phyloP scores from a whole-genome alignment of 352 stramenopile species.

The Phytophthora aleatoria region DNA sequence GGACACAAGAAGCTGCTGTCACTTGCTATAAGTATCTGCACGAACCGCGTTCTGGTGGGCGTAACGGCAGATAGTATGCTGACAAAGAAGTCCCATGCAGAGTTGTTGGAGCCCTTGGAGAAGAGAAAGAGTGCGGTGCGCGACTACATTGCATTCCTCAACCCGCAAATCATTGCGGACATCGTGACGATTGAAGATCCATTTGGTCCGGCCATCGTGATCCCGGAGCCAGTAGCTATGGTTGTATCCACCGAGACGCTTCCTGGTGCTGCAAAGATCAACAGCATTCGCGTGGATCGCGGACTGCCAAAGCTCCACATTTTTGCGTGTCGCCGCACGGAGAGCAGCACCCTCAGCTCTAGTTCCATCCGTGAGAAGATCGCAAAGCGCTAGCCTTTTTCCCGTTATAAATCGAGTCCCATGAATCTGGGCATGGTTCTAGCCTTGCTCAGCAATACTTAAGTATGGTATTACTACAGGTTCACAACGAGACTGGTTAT shows the following conservation, averaged over 20 bases:
- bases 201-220: constrained; percentile 83
- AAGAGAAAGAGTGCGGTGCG: constrained; percentile 61
- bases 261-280: constrained; percentile 81
- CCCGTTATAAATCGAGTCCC: not conserved
- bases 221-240: constrained; percentile 70
- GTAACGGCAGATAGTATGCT: constrained; percentile 86
- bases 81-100: constrained; percentile 68
- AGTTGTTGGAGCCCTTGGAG: constrained; percentile 72
- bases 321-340: constrained; percentile 80
- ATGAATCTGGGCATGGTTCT: no score
- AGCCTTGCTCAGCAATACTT: not conserved
- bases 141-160: constrained; percentile 68
- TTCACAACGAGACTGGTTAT: constrained; percentile 8
- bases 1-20: constrained; percentile 92
- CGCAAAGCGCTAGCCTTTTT: constrained; percentile 23
- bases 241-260: constrained; percentile 89
- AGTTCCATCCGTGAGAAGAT: constrained; percentile 81
- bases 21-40: constrained; percentile 66
- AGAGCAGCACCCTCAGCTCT: constrained; percentile 85
- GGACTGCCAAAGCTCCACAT: constrained; percentile 67
- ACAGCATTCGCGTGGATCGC: constrained; percentile 67
- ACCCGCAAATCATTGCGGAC: constrained; percentile 62
- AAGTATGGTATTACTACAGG: not conserved
- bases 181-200: constrained; percentile 85
- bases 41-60: constrained; percentile 62